Base-by-base conservation (phyloP, 179 eudicot species). In the Kewa caespitosa region DNA sequence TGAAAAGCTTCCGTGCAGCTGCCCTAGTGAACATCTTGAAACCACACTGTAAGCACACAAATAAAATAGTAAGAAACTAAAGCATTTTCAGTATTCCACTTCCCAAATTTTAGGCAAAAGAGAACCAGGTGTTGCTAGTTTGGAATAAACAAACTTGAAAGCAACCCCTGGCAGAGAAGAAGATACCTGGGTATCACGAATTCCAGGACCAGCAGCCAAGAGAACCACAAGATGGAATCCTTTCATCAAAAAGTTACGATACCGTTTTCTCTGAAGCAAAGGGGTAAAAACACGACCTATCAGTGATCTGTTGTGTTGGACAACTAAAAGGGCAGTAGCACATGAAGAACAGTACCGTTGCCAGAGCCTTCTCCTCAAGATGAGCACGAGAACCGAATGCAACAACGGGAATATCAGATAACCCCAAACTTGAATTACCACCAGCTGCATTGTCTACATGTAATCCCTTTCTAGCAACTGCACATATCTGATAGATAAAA, bases 321-420 rank as follows among this genome's bases (percentile, higher is more conserved):
- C 39, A 71, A 32, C 34, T 11, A 31, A 52, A 23, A 74, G 57
- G 80, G 50, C n/a, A n/a, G n/a, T 48, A 36, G 67, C 62, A 69
- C 15, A 64, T 37, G 27, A 28, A 74, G 76, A 54, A 83, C 91
- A 60, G 60, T 84, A 94, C 98, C 79, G 93, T 78, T 52, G 98
- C 93, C 78, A 92, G 82, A 81, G 98, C 98, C 87, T 91, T 88
- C 82, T 89, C 90, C 88, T 94, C 98, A 36, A 94, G 94, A 86
- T 94, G 98, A 72, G 98, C 97, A 77, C 98, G 98, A 76, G 98
- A 94, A 80, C 98, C 98, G 83, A 94, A 92, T 52, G 97, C 97
- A 66, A 82, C 92, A 81, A 90, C 74, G 32, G 95, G 91, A 72
- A 88, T 74, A 75, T 88, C 95, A 41, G 90, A 78, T 61, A 92